Evolutionary conservation across 192 early-diverging fungal species (phyloP).

Genomic region (Backusella liffmaniae): DNA sequence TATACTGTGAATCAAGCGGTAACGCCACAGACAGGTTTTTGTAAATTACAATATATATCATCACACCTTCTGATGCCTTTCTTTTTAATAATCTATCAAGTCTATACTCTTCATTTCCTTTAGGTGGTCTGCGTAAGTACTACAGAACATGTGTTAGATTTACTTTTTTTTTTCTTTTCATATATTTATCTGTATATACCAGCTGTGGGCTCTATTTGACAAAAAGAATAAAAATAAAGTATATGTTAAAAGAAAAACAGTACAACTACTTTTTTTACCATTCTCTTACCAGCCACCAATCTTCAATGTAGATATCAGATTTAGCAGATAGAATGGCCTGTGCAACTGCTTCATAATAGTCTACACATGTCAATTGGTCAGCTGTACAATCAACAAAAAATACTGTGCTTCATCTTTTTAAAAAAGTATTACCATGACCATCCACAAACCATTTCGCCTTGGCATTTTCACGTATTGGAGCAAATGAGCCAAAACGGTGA

Average conservation of each 20-base stretch:
- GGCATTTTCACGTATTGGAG: conserved; percentile 63
- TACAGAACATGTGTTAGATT: conserved; percentile 2
- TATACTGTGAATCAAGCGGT: conserved; percentile 69
- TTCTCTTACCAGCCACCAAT: conserved; percentile 78
- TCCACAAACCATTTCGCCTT: conserved; percentile 81
- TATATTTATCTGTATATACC: background rate
- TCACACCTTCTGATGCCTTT: conserved; percentile 81
- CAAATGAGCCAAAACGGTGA: conserved; percentile 77
- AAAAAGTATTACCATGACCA: conserved; percentile 59
- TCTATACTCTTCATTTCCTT: conserved; percentile 74
- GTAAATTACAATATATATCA: conserved; percentile 83
- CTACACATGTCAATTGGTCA: conserved; percentile 19
- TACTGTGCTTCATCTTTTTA: background rate
- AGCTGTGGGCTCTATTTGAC: conserved; percentile 17
- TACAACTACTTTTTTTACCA: background rate
- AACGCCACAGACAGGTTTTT: conserved; percentile 78
- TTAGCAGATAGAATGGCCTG: conserved; percentile 74
- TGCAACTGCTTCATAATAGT: conserved; percentile 77
- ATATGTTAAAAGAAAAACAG: background rate
- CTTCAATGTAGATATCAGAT: conserved; percentile 71
- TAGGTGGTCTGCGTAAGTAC: conserved; percentile 74
- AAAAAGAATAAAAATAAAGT: background rate
- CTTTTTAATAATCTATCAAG: conserved; percentile 72
- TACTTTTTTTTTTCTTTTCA: background rate
- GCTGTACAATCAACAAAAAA: background rate